A percentile compares a stretch with the other conserved stretches of the same genome.
These are phyloP conservation scores for Tinospora cordifolia DNA, from an alignment of 164 flowering plant species.

Conservation along the genomic window DNA sequence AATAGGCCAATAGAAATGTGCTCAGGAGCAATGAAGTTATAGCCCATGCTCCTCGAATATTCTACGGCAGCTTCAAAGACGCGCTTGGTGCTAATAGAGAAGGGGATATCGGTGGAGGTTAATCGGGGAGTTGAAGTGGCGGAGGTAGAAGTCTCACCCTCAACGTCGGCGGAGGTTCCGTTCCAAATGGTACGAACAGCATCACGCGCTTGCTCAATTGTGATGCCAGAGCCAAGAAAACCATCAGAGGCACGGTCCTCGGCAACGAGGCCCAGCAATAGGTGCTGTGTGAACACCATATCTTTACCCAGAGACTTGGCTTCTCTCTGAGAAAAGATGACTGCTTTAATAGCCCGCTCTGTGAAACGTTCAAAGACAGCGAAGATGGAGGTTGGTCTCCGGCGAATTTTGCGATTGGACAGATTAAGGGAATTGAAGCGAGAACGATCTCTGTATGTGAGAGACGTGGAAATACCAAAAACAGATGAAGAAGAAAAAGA, in stretches of 20 bases:
- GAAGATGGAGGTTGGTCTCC: constrained; percentile 22
- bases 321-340: constrained; percentile 64
- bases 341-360: constrained; percentile 65
- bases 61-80: constrained; percentile 77
- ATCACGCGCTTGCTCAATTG: constrained; percentile 45
- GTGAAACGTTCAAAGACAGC: constrained; percentile 75
- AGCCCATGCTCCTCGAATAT: constrained; percentile 64
- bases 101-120: constrained; percentile 42
- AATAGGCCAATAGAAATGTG: constrained; percentile 69
- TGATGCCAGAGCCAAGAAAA: constrained; percentile 56
- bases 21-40: constrained; percentile 67
- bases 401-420: neutral
- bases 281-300: constrained; percentile 69
- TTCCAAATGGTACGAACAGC: constrained; percentile 51
- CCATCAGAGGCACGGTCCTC: constrained; percentile 58
- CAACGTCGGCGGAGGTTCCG: constrained; percentile 9
- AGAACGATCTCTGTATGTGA: neutral
- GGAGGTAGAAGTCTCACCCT: neutral
- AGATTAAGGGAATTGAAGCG: neutral
- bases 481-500: constrained; percentile 21
- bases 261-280: constrained; percentile 60
- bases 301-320: constrained; percentile 52
- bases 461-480: constrained; percentile 24
- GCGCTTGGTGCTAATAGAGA: constrained; percentile 60
- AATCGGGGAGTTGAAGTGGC: neutral